Conservation (phyloP, 2,329 filamentous ascomycete genomes). For the Aspergillus fumigatus region DNA sequence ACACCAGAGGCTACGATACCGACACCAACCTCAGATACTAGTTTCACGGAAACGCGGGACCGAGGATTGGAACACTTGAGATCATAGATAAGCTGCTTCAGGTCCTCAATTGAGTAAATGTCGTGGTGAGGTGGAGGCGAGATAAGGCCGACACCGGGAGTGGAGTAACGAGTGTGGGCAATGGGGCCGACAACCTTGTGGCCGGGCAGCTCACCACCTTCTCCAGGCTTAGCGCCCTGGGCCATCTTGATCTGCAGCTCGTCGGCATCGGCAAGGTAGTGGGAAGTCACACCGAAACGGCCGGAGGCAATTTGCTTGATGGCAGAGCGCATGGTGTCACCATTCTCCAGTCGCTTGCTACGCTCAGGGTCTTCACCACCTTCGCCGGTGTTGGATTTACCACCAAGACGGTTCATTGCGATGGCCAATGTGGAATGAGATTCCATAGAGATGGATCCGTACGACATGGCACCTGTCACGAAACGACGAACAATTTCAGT, state of each 20-base stretch:
- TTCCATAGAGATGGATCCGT: constrained; percentile 97
- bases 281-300: constrained; percentile 91
- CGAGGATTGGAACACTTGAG: constrained; percentile 94
- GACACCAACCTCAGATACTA: constrained; percentile 94
- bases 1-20: constrained; percentile 97
- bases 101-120: constrained; percentile 96
- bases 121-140: constrained; percentile 96
- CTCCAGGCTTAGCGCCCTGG: constrained; percentile 94
- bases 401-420: constrained; percentile 93
- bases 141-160: constrained; percentile 91
- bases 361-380: constrained; percentile 94
- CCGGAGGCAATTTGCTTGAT: constrained; percentile 98
- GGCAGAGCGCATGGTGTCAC: constrained; percentile 93
- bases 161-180: constrained; percentile 90
- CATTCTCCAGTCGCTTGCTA: constrained; percentile 79
- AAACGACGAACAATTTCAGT: constrained; percentile 96
- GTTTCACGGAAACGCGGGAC: constrained; percentile 89
- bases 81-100: constrained; percentile 97
- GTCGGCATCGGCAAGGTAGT: constrained; percentile 90
- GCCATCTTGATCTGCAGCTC: constrained; percentile 99
- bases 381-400: constrained; percentile 96
- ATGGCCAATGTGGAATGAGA: constrained; percentile 93
- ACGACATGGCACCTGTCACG: constrained; percentile 97
- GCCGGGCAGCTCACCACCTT: constrained; percentile 93
- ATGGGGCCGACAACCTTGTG: constrained; percentile 96